Conservation (phyloP, 306 rosid genomes). For the Sicyos baderoa region DNA sequence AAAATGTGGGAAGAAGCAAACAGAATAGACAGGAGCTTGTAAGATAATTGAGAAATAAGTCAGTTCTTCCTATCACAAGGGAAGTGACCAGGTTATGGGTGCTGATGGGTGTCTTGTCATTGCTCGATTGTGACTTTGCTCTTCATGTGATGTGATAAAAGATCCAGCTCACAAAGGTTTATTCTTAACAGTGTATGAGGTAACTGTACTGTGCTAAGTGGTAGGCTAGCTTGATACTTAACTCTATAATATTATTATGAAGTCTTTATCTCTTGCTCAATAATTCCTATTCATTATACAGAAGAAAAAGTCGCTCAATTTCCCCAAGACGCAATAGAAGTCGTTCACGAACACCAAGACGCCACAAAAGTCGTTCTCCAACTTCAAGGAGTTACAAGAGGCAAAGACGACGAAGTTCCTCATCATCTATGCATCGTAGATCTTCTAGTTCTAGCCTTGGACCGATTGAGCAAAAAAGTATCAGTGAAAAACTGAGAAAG, state of each 20-base stretch:
- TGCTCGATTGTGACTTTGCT: slow-evolving; percentile 87
- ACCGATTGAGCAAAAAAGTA: slow-evolving; percentile 60
- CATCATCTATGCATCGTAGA: slow-evolving; percentile 44
- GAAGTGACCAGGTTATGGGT: slow-evolving; percentile 84
- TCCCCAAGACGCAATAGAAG: slow-evolving; percentile 33
- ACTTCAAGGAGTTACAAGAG: slow-evolving; percentile 45
- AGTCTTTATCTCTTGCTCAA: slow-evolving; percentile 35
- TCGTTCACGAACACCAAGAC: slow-evolving; percentile 46
- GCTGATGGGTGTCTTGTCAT: slow-evolving; percentile 66
- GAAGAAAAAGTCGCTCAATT: slow-evolving; percentile 53
- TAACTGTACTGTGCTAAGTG: slow-evolving; percentile 64
- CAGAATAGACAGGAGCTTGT: slow-evolving; percentile 31
- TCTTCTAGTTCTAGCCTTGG: slow-evolving; percentile 75
- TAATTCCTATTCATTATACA: slow-evolving; percentile 37
- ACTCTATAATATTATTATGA: slow-evolving; percentile 12
- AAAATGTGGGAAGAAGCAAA: slow-evolving; percentile 4
- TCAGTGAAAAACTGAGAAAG: slow-evolving; percentile 63
- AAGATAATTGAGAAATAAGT: slow-evolving; percentile 36
- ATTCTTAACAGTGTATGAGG: slow-evolving; percentile 89
- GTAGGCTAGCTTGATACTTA: slow-evolving; percentile 46
- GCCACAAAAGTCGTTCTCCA: slow-evolving; percentile 61
- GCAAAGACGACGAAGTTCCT: slow-evolving; percentile 71
- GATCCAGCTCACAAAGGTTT: slow-evolving; percentile 92
- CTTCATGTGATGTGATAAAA: slow-evolving; percentile 73
- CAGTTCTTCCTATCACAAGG: slow-evolving; percentile 53